Evolutionary conservation across 2,329 filamentous ascomycete genomes (phyloP), one percentile per base, ranked within the genome.

Genomic region (Aspergillus udagawae): DNA sequence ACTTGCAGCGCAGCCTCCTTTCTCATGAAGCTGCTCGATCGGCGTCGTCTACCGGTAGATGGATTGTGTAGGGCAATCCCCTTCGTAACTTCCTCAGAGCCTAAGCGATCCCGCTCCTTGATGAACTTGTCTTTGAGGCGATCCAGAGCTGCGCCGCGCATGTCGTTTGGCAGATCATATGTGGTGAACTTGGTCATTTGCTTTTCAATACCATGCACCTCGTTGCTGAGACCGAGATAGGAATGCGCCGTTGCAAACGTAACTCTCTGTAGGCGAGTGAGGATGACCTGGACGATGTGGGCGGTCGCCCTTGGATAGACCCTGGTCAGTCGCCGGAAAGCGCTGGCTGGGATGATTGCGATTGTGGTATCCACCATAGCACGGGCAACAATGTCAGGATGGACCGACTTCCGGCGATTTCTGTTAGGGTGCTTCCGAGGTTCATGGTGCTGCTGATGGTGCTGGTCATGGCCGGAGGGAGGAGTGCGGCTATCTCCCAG

Each of bases 311-410:
- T 96, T 9, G 94, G 94, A 66, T 97, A 99, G 25, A 97, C 88
- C 68, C 91, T 86, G 52, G 96, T 99, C 53, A 99, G 80, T 8
- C 95, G 87, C 53, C 92, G 86, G 67, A 99, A 99, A 3, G 94
- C 95, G 70, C 92, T 96, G 0, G 94, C 94, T 1, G 95, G 95
- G 56, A 99, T 99, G 62, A 99, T 95, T 5, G 94, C 94, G 74
- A 99, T 97, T 0, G 95, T 99, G 0, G 94, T 99, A 70, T 99
- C 95, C 25, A 95, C 89, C 17, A 92, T 95, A 5, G 94, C 94
- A 63, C 94, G 85, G n/a, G 93, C 94, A 62, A 99, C 91, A 60
- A 99, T 94, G 69, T 99, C 94, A 10, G 94, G 94, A 74, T 99
- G 94, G 0, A 91, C 92, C 14, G 94, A 97, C 62, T 87, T 88